Evolutionary conservation across 495 filamentous ascomycete genomes (phyloP).

Genomic region (Clohesyomyces aquaticus): DNA sequence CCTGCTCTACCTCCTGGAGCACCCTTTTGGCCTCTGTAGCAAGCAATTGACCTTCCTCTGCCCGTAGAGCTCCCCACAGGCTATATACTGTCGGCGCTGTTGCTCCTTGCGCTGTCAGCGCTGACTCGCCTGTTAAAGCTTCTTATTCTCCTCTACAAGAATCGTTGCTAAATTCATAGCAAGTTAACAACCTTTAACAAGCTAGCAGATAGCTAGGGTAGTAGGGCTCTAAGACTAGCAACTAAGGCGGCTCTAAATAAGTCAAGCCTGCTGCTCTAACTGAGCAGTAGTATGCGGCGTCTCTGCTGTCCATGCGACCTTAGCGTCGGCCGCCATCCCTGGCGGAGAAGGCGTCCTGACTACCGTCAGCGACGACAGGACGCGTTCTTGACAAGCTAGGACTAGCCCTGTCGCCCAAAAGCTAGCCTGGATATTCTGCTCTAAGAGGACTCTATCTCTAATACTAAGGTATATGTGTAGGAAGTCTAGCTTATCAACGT

Average conservation of each 20-base stretch:
- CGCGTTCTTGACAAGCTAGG: background rate
- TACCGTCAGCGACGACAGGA: background rate
- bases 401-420: background rate
- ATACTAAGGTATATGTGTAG: background rate
- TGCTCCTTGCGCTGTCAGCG: too few relatives aligned
- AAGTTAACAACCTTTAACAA: conserved; percentile 13
- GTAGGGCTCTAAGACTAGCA: conserved; percentile 3
- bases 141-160: conserved; percentile 6
- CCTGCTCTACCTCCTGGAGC: background rate
- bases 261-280: conserved; percentile 9
- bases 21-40: too few relatives aligned
- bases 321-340: background rate
- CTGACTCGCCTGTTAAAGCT: too few relatives aligned
- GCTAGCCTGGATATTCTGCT: background rate
- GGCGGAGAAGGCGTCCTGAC: conserved; percentile 1
- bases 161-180: conserved; percentile 4
- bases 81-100: too few relatives aligned
- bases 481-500: background rate
- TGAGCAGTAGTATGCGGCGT: conserved; percentile 2
- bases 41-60: too few relatives aligned
- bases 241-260: background rate
- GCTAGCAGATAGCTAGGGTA: background rate
- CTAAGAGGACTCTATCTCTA: background rate
- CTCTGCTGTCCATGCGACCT: background rate
- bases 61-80: too few relatives aligned